Percentiles rank a stretch among this genome's conserved stretches.
Conservation (phyloP, 768 basidiomycete genomes). For the Kondoa malvinella region DNA sequence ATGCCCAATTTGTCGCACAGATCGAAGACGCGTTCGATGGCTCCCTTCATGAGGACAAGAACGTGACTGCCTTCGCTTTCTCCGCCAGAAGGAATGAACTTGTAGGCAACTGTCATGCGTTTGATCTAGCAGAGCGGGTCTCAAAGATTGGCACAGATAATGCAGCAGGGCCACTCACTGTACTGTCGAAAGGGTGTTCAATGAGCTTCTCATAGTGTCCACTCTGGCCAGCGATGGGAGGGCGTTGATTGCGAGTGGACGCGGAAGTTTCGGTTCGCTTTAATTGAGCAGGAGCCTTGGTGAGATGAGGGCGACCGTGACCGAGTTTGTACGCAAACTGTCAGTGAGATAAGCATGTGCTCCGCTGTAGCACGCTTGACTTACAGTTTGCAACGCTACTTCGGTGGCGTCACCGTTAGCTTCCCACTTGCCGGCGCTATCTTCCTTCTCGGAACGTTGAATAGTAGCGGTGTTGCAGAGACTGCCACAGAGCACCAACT, state of each 20-base stretch:
- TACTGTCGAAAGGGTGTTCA: slow-evolving; percentile 38
- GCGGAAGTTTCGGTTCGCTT: slow-evolving; percentile 15
- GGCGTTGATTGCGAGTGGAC: slow-evolving; percentile 18
- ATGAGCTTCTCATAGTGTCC: slow-evolving; percentile 32
- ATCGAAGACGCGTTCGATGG: slow-evolving; percentile 37
- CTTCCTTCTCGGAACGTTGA: slow-evolving; percentile 24
- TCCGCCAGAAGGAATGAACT: slow-evolving; percentile 14
- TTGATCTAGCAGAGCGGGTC: slow-evolving; percentile 27
- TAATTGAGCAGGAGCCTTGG: slow-evolving; percentile 21
- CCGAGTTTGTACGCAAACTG: slow-evolving; percentile 33
- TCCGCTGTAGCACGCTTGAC: slow-evolving; percentile 16
- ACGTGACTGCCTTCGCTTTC: slow-evolving; percentile 9
- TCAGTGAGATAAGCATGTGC: slow-evolving; percentile 7
- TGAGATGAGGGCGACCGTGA: slow-evolving; percentile 32
- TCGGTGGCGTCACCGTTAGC: slow-evolving; percentile 38
- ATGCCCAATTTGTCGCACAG: slow-evolving; percentile 32
- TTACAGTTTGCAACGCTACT: slow-evolving; percentile 34
- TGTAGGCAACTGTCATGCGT: slow-evolving; percentile 32
- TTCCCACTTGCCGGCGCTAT: slow-evolving; percentile 32
- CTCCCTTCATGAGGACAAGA: slow-evolving; percentile 29
- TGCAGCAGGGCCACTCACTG: slow-evolving; percentile 3
- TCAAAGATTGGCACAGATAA: too few species aligned
- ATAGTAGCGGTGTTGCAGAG: slow-evolving; percentile 37
- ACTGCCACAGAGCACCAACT: slow-evolving; percentile 32
- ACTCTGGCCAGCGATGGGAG: not conserved